Base-by-base conservation (phyloP, 257 asterid genomes). In the Gentiana macrophylla region DNA sequence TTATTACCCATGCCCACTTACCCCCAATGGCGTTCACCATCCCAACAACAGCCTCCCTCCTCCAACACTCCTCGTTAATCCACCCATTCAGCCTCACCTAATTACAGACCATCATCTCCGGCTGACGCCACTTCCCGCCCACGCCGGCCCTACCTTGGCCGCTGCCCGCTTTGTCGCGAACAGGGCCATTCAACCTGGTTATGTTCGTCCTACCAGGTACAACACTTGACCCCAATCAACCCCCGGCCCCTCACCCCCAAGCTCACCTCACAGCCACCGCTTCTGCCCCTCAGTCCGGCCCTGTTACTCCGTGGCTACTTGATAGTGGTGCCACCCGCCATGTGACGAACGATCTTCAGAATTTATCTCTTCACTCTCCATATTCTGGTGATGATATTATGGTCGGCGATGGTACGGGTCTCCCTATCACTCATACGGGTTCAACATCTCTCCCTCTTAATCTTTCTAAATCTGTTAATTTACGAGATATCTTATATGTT, bases 321-420 rank as follows among this genome's bases (percentile, higher is more conserved):
- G 67, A 62, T 36, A 24, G 11, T 3, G 59, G 67, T 0, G 60
- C 67, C 1, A 11, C 52, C 0, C 60, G 52, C 6, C 67, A 63
- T 32, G 61, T 56, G 2, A 63, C 61, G 2, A 5, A 37, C 0
- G 6, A 48, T 55, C 56, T 49, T 33, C 2, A 3, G 15, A 46
- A 48, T 3, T 10, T 62, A 1, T 12, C 53, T 0, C 1, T 37
- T 6, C 48, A 35, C 13, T 0, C 2, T 35, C 38, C 12, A 0
- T 48, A 63, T 8, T 4, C 12, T 3, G 62, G 32, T 0, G 50
- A 62, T 34, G 49, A 62, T 4, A 32, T 55, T 5, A 1, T 10
- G 8, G 3, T 54, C 8, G 61, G 61, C 8, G 41, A 54, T 15
- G 56, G 62, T 5, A 45, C 38, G 1, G 36, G 50, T 5, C 32